phyloP scores from a whole-genome alignment of 257 asterid species.

The Penstemon eatonii region DNA sequence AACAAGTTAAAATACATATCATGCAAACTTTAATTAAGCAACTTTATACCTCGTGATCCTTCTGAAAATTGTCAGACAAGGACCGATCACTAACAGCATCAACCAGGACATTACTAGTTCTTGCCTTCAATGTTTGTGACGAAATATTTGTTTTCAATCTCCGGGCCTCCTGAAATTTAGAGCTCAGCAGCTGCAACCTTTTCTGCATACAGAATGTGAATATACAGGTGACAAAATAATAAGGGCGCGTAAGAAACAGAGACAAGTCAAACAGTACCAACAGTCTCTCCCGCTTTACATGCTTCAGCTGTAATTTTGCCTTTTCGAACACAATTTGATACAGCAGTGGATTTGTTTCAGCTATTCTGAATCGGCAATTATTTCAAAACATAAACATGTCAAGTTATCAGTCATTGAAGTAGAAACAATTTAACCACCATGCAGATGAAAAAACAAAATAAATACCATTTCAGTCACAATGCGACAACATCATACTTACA shows the following conservation, averaged over 20 bases:
- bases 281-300: slow-evolving; percentile 53
- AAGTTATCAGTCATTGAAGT: slow-evolving; percentile 19
- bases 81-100: slow-evolving; percentile 35
- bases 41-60: slow-evolving; percentile 44
- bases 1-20: background rate
- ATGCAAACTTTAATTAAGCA: slow-evolving; percentile 19
- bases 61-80: slow-evolving; percentile 30
- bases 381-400: slow-evolving; percentile 11
- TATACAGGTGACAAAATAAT: slow-evolving; percentile 16
- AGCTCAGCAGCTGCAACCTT: slow-evolving; percentile 47
- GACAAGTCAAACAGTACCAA: slow-evolving; percentile 55
- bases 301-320: slow-evolving; percentile 67
- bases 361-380: slow-evolving; percentile 53
- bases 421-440: slow-evolving; percentile 4
- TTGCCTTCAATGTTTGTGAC: slow-evolving; percentile 30
- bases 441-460: slow-evolving; percentile 26
- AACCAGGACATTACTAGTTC: slow-evolving; percentile 31
- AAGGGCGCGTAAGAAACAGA: slow-evolving; percentile 18
- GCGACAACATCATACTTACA: slow-evolving; percentile 44
- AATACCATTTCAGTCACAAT: slow-evolving; percentile 12
- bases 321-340: slow-evolving; percentile 57
- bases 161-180: slow-evolving; percentile 61
- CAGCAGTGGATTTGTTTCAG: slow-evolving; percentile 55
- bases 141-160: slow-evolving; percentile 39
- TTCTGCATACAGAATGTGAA: slow-evolving; percentile 53